These are phyloP conservation scores for Tetrahymena malaccensis DNA, from an alignment of 73 alveolate genomes.

Conservation along the genomic window DNA sequence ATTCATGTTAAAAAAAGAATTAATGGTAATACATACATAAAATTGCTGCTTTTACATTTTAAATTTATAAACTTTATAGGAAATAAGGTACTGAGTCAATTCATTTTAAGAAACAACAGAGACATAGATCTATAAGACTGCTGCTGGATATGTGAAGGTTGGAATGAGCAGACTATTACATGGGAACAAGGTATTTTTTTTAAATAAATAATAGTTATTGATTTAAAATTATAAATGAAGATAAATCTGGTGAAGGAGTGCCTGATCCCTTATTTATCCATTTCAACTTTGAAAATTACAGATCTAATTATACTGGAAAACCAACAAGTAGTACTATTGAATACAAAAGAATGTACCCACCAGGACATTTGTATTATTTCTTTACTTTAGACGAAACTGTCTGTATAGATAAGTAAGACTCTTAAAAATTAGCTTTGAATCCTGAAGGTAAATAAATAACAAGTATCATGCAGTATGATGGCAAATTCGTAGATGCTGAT, in stretches of 20 bases:
- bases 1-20: conserved; percentile 27
- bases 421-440: background rate
- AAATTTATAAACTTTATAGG: background rate
- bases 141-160: conserved; percentile 87
- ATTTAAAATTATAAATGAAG: background rate
- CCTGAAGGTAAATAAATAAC: conserved; percentile 1
- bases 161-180: conserved; percentile 51
- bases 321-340: background rate
- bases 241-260: conserved; percentile 18
- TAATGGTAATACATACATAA: background rate
- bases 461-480: background rate
- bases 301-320: conserved; percentile 27
- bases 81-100: background rate
- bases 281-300: conserved; percentile 18
- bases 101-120: conserved; percentile 12
- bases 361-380: conserved; percentile 28
- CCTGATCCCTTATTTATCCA: conserved; percentile 24
- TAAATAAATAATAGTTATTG: background rate
- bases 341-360: conserved; percentile 22
- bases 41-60: background rate
- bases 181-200: conserved; percentile 28
- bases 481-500: background rate
- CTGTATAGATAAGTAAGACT: conserved; percentile 2
- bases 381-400: conserved; percentile 3
- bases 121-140: conserved; percentile 7